Evolutionary conservation across 169 alveolate species (phyloP).

Genomic region (Eimeria nieschulzi): DNA sequence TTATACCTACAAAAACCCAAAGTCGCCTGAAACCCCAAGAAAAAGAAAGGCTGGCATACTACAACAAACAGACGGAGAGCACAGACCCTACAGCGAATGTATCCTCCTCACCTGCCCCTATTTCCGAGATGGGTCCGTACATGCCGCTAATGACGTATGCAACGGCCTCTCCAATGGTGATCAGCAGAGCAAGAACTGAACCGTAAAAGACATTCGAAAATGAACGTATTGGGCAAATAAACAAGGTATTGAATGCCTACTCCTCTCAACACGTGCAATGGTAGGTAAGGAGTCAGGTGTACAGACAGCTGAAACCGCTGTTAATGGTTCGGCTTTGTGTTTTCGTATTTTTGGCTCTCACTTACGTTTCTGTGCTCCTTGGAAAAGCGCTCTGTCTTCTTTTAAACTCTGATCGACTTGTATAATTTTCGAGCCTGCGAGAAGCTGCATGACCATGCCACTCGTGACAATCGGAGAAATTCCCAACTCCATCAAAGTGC

Average conservation of each 20-base stretch:
- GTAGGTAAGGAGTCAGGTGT: neutral
- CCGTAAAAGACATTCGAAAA: neutral
- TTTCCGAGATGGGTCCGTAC: slow-evolving; percentile 97
- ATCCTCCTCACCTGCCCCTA: slow-evolving; percentile 87
- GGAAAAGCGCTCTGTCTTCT: slow-evolving; percentile 98
- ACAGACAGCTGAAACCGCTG: neutral
- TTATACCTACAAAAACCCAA: neutral
- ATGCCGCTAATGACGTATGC: slow-evolving; percentile 96
- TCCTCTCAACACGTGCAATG: neutral
- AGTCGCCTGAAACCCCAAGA: too few relatives aligned
- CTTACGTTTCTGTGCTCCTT: slow-evolving; percentile 85
- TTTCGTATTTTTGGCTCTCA: neutral
- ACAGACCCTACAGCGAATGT: neutral
- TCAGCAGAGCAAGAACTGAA: slow-evolving; percentile 95
- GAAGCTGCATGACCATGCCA: slow-evolving; percentile 99
- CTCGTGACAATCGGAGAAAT: slow-evolving; percentile 98
- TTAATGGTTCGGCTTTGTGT: neutral
- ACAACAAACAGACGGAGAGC: neutral
- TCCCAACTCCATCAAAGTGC: slow-evolving; percentile 98
- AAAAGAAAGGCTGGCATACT: too few relatives aligned
- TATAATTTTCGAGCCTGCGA: slow-evolving; percentile 99
- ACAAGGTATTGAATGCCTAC: neutral
- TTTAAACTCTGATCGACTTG: slow-evolving; percentile 98
- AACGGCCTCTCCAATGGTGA: slow-evolving; percentile 99
- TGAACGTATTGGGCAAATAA: neutral